Conservation (phyloP, 176 grass and related monocot genomes). For the sorghum (Sorghum bicolor) region Sorghum_bicolor_NCBIv3 NC_012872.2:69660001-69660500, state of each 20-base stretch:
- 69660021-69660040: neutral
- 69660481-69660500: neutral
- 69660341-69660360: neutral
- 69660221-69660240: neutral
- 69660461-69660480: neutral
- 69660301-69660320: neutral
- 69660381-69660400: neutral
- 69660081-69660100: neutral
- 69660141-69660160: neutral
- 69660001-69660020: neutral
- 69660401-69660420: neutral
- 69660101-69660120: neutral
- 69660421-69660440: neutral
- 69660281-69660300: neutral
- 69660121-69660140: neutral
- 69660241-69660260: neutral
- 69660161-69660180: neutral
- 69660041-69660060: neutral
- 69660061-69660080: neutral
- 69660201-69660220: neutral
- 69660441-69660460: neutral
- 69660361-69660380: neutral
- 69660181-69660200: neutral
- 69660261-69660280: neutral
- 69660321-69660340: neutral